Evolutionary conservation across 1,284 basidiomycete genomes (phyloP), one percentile per base, ranked within the genome.

Genomic region (Leccinum griseonigrum): DNA sequence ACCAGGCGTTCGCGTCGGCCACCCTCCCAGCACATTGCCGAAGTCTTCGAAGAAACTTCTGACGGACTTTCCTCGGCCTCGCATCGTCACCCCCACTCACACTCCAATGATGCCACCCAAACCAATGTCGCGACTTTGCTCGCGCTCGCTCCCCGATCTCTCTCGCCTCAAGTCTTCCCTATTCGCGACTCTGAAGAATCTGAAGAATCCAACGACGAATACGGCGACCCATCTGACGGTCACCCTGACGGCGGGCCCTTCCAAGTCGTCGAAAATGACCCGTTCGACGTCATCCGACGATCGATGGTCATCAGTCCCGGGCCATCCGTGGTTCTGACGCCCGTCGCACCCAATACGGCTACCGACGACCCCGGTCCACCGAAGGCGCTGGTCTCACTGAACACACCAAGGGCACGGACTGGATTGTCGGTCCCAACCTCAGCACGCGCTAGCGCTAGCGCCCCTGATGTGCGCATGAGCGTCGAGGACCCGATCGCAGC

Each of bases 201-300:
- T 2, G 78, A 77, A 7, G 13, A 14, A 36, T 36, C 13, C 34
- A 14, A 38, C 36, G 14, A 38, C 36, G 14, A 16, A 16, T 38
- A 38, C 7, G 36, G 14, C 36, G 36, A 16, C 14, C 36, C 32
- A 34, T 34, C 34, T 1, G 78, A 77, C 0, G 75, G 73, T 0
- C 72, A 68, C 1, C 68, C 71, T 38, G 36, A 38, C 6, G 67
- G 69, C 6, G 70, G 70, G 3, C 70, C 74, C 18, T 71, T 85
- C 4, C 75, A 78, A 59, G 77, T 87, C 8, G 79, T 85, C 50
- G 87, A 90, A 66, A 90, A 91, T 63, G 76, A 82, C 18, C 80
- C 82, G 3, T 90, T 87, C 63, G 61, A 59, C 8, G 53, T 58
- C 9, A 74, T 73, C 14, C 60, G 66, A 2, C 52, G 28, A 13